phyloP scores from a whole-genome alignment of 768 basidiomycete species.

The Trametes gibbosa region DNA sequence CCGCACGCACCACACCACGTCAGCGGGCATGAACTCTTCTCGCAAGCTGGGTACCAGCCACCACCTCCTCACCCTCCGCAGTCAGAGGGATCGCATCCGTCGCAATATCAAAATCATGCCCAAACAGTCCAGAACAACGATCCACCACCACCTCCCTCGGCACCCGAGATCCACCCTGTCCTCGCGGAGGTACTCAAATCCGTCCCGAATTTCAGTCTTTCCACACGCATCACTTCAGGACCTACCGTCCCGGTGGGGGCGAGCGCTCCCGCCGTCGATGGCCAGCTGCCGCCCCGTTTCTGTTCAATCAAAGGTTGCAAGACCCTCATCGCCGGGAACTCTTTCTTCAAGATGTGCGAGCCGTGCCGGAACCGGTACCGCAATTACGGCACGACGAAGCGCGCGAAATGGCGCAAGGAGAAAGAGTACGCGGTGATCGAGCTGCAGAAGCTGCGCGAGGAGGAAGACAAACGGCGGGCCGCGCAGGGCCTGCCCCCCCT shows the following conservation, averaged over 20 bases:
- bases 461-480: conserved; percentile 38
- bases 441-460: conserved; percentile 34
- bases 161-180: conserved; percentile 6
- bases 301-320: conserved; percentile 60
- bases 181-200: conserved; percentile 11
- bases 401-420: conserved; percentile 51
- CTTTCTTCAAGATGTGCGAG: conserved; percentile 26
- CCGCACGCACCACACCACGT: conserved; percentile 22
- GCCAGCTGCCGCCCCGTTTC: conserved; percentile 30
- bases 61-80: neutral
- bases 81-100: neutral
- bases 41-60: neutral
- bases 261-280: neutral
- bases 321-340: conserved; percentile 39
- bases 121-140: neutral
- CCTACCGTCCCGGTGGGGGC: conserved; percentile 13
- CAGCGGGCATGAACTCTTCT: neutral
- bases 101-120: neutral
- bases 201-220: conserved; percentile 12
- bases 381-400: conserved; percentile 52
- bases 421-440: conserved; percentile 42
- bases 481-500: conserved; percentile 38
- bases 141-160: conserved; percentile 11
- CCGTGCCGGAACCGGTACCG: conserved; percentile 49
- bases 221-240: conserved; percentile 16